Conservation (phyloP, 2,329 filamentous ascomycete species). For the Xylaria sp. region DNA sequence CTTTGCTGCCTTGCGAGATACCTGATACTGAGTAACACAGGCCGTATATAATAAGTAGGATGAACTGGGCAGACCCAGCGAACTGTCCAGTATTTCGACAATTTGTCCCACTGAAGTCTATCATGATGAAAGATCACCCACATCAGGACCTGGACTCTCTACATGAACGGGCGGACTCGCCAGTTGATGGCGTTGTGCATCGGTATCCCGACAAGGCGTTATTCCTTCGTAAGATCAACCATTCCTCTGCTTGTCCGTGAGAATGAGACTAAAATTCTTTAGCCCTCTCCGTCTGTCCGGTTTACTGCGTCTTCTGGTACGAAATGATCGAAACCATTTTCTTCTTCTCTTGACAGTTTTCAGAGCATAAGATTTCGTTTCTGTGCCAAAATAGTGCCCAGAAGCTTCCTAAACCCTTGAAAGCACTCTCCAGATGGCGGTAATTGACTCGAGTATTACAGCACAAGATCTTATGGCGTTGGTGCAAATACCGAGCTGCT, state of each 20-base stretch:
- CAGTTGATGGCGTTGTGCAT: constrained; percentile 67
- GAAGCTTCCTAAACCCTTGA: too few species aligned
- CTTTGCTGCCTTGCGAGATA: background rate
- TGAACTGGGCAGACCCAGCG: constrained; percentile 68
- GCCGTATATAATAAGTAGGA: constrained; percentile 67
- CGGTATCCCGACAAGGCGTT: constrained; percentile 72
- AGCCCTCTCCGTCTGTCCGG: constrained; percentile 70
- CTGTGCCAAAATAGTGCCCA: too few species aligned
- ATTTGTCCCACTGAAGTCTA: constrained; percentile 66
- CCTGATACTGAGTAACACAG: constrained; percentile 42
- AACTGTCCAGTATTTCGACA: constrained; percentile 69
- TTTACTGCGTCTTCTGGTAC: constrained; percentile 68
- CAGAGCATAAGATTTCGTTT: too few species aligned
- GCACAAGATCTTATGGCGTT: constrained; percentile 67
- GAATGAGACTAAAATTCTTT: constrained; percentile 35
- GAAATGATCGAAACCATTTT: too few species aligned
- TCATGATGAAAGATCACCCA: constrained; percentile 64
- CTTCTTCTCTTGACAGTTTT: too few species aligned
- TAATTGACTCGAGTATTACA: too few species aligned
- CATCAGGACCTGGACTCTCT: constrained; percentile 66
- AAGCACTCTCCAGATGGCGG: too few species aligned
- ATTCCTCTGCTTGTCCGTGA: background rate
- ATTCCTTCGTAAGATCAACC: constrained; percentile 63
- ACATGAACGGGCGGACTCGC: constrained; percentile 65
- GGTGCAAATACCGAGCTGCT: constrained; percentile 65